A percentile compares a stretch with the other conserved stretches of the same genome.
These are phyloP conservation scores for Kappamyces sp. DNA, from an alignment of 192 early-diverging fungal genomes.

Conservation along the genomic window DNA sequence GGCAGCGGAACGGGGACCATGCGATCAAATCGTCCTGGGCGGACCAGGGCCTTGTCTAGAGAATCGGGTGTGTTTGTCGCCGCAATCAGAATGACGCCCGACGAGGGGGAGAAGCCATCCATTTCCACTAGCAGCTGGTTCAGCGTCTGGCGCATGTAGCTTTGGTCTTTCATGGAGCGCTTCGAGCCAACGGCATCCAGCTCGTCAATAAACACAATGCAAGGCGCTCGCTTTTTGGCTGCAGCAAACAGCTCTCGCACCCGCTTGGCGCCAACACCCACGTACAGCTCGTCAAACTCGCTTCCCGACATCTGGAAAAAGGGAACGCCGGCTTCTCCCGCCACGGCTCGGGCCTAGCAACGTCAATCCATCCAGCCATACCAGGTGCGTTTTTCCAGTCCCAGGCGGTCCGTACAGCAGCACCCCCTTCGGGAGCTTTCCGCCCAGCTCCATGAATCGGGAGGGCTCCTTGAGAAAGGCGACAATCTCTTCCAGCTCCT, in stretches of 20 bases:
- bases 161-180: constrained; percentile 87
- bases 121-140: constrained; percentile 99
- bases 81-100: constrained; percentile 97
- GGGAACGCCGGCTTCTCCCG: constrained; percentile 94
- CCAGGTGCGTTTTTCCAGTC: constrained; percentile 92
- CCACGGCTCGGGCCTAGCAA: constrained; percentile 76
- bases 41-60: constrained; percentile 91
- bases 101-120: constrained; percentile 94
- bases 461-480: constrained; percentile 90
- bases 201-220: constrained; percentile 95
- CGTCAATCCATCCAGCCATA: background rate
- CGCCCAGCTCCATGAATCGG: constrained; percentile 87
- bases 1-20: constrained; percentile 89
- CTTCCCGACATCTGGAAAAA: constrained; percentile 98
- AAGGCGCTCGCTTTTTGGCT: constrained; percentile 45
- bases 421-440: constrained; percentile 86
- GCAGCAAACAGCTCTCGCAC: constrained; percentile 80
- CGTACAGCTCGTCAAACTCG: constrained; percentile 99
- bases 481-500: constrained; percentile 93
- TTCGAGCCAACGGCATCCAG: constrained; percentile 96
- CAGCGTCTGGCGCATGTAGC: constrained; percentile 95
- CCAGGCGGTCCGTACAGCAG: constrained; percentile 67
- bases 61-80: constrained; percentile 98
- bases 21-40: constrained; percentile 97
- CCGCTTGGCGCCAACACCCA: constrained; percentile 86